These are phyloP conservation scores for Fusarium denticulatum DNA, from an alignment of 2,329 filamentous ascomycete species.

Conservation along the genomic window DNA sequence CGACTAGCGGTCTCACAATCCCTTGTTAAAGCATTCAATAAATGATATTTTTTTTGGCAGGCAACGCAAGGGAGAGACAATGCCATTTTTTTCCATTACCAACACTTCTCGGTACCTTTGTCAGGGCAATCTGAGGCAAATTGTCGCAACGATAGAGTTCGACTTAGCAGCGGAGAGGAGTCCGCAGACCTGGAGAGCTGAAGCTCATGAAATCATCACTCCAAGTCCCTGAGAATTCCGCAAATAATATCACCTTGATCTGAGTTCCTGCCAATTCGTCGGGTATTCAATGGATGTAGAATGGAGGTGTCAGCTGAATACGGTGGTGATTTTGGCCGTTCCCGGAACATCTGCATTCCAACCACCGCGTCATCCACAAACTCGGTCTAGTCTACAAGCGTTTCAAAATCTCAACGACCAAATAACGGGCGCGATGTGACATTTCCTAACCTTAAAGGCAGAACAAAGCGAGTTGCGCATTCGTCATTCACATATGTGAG, in stretches of 20 bases:
- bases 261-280: neutral
- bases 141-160: neutral
- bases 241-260: neutral
- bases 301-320: neutral
- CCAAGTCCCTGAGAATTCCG: neutral
- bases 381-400: neutral
- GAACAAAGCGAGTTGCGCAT: neutral
- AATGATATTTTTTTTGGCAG: too few species aligned
- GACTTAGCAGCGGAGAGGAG: neutral
- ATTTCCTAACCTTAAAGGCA: neutral
- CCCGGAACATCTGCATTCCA: slow-evolving; percentile 5
- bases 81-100: accelerated
- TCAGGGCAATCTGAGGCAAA: neutral
- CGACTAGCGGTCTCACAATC: neutral
- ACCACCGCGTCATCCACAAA: neutral
- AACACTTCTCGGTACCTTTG: too few species aligned
- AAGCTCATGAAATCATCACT: neutral
- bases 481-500: slow-evolving; percentile 19
- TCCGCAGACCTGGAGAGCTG: neutral
- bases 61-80: neutral
- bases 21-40: slow-evolving; percentile 3
- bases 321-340: neutral
- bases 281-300: neutral
- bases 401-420: neutral
- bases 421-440: neutral